Conservation (phyloP, 805 yeast species). For the Wickerhamomyces strasburgensis region DNA sequence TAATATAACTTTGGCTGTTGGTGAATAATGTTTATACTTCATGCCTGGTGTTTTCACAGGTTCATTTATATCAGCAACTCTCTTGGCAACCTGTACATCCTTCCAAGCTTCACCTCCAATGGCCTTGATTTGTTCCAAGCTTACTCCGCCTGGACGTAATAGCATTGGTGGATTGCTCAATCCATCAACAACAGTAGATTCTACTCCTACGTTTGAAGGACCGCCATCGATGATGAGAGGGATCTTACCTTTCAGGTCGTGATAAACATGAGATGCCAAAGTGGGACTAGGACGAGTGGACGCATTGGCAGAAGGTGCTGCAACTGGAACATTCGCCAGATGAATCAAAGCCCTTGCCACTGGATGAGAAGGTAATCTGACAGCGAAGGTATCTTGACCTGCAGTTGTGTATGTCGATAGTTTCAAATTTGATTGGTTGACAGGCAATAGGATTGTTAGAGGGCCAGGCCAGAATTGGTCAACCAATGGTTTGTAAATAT, state of each 20-base stretch:
- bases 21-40: conserved; percentile 96
- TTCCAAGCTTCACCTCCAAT: conserved; percentile 70
- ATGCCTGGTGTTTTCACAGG: conserved; percentile 92
- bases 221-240: conserved; percentile 93
- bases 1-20: conserved; percentile 74
- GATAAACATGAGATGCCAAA: conserved; percentile 74
- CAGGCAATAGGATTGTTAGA: conserved; percentile 75
- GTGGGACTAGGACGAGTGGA: conserved; percentile 96
- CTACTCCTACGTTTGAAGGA: conserved; percentile 80
- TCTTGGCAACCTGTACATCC: conserved; percentile 56
- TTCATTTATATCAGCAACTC: conserved; percentile 59
- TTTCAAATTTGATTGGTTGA: conserved; percentile 35
- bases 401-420: conserved; percentile 79
- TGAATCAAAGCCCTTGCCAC: conserved; percentile 89
- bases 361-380: conserved; percentile 81
- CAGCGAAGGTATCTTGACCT: conserved; percentile 86
- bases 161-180: conserved; percentile 78
- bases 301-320: conserved; percentile 97
- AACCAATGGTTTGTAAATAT: conserved; percentile 58
- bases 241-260: conserved; percentile 73
- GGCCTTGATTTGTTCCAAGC: conserved; percentile 64
- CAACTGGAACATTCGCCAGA: conserved; percentile 79
- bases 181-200: conserved; percentile 93
- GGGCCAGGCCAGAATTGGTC: conserved; percentile 95
- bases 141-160: conserved; percentile 91